Percentiles rank a stretch among this genome's conserved stretches.
phyloP scores from a whole-genome alignment of 495 filamentous ascomycete genomes.

The Trichocladium uniseriatum region DNA sequence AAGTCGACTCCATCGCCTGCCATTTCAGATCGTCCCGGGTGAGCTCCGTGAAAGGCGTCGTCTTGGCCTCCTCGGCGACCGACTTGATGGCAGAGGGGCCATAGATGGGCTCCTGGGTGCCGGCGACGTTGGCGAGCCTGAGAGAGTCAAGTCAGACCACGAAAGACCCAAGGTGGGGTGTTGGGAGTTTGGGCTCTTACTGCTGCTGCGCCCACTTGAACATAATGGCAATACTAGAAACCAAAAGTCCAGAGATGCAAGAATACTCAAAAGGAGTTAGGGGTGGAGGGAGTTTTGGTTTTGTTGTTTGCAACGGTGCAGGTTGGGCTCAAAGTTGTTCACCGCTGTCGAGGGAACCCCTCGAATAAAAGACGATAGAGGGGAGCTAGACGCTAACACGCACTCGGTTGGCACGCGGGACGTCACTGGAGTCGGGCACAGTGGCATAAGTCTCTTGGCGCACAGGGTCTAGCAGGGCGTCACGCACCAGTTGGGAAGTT shows the following conservation, averaged over 20 bases:
- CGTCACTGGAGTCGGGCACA: conserved; percentile 10
- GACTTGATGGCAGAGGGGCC: conserved; percentile 80
- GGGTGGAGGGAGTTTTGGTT: background rate
- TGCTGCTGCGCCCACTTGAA: conserved; percentile 44
- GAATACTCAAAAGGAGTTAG: background rate
- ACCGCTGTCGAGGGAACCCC: conserved; percentile 20
- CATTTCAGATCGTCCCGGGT: conserved; percentile 73
- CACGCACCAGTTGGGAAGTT: background rate
- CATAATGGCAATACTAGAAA: conserved; percentile 27
- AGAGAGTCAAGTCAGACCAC: conserved; percentile 7
- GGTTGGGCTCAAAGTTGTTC: conserved; percentile 11
- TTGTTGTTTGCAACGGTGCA: conserved; percentile 1
- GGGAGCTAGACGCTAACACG: conserved; percentile 5
- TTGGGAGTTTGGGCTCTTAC: conserved; percentile 20
- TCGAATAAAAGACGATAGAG: conserved; percentile 11
- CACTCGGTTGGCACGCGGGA: conserved; percentile 2
- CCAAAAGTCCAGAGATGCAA: conserved; percentile 3
- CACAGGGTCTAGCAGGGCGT: too few species aligned
- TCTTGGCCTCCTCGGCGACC: conserved; percentile 69
- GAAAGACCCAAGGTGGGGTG: conserved; percentile 12
- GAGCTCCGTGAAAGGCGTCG: conserved; percentile 70
- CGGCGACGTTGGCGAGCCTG: conserved; percentile 83
- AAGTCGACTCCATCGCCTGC: conserved; percentile 69
- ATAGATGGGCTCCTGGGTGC: conserved; percentile 94
- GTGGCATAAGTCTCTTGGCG: background rate